Conservation (phyloP, 441 rosid genomes). For the Rhodomyrtus psidioides region DNA sequence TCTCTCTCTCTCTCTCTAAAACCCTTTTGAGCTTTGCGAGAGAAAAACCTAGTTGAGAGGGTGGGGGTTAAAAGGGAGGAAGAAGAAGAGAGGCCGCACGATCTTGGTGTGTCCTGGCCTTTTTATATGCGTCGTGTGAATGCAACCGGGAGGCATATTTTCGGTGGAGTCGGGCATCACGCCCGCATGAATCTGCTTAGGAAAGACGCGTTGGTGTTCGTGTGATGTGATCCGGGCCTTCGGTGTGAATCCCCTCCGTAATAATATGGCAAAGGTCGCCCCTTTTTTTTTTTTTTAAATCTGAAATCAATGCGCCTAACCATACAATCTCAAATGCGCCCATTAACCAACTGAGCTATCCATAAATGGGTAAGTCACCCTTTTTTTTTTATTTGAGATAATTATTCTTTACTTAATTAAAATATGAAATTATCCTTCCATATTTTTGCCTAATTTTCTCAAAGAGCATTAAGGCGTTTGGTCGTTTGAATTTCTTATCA, state of each 20-base stretch:
- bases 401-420: not conserved
- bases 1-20: not conserved
- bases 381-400: no score
- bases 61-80: no score
- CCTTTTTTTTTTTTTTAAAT: no score
- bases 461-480: not conserved
- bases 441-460: not conserved
- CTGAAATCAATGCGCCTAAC: no score
- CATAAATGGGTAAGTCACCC: no score
- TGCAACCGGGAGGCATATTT: not conserved
- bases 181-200: conserved; percentile 14
- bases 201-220: conserved; percentile 14
- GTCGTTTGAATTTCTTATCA: no score
- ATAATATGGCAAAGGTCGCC: not conserved
- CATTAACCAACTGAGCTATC: no score
- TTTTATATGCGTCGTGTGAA: not conserved
- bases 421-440: not conserved
- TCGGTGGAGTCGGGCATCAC: not conserved
- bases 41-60: not conserved
- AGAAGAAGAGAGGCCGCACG: not conserved
- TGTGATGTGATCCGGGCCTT: not conserved
- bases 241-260: no score
- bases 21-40: not conserved
- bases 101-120: not conserved
- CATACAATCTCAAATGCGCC: no score